phyloP scores from a whole-genome alignment of 192 early-diverging fungal genomes.

The Gonapodya prolifera region DNA sequence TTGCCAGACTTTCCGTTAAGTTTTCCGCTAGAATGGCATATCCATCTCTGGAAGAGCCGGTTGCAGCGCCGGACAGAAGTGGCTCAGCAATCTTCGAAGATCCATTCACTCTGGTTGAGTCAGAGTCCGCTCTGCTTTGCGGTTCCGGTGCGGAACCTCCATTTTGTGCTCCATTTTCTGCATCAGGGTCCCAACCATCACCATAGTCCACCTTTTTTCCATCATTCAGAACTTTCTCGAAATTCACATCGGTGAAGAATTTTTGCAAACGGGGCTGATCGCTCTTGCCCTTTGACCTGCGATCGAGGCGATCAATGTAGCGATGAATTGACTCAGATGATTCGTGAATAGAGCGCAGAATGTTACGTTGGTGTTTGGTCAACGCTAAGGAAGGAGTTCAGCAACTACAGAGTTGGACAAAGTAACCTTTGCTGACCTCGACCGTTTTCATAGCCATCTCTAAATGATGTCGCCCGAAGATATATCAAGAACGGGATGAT shows the following conservation, averaged over 20 bases:
- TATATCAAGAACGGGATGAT: slow-evolving; percentile 1
- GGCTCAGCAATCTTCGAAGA: too few relatives aligned
- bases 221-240: not conserved
- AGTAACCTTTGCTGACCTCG: not conserved
- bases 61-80: not conserved
- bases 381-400: not conserved
- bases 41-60: not conserved
- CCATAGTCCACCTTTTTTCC: not conserved
- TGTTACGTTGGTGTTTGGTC: not conserved
- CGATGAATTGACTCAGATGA: not conserved
- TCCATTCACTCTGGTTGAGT: too few relatives aligned
- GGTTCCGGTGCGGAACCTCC: not conserved
- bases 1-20: too few relatives aligned
- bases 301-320: not conserved
- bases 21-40: not conserved
- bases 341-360: not conserved
- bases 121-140: too few relatives aligned
- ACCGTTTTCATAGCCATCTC: not conserved
- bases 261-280: not conserved
- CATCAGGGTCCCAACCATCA: not conserved
- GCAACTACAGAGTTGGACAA: not conserved
- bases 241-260: not conserved
- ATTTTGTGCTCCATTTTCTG: not conserved
- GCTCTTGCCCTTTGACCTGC: not conserved
- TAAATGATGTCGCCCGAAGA: not conserved